These are phyloP conservation scores for Puccinia horiana DNA, from an alignment of 1,284 basidiomycete species.

Conservation along the genomic window DNA sequence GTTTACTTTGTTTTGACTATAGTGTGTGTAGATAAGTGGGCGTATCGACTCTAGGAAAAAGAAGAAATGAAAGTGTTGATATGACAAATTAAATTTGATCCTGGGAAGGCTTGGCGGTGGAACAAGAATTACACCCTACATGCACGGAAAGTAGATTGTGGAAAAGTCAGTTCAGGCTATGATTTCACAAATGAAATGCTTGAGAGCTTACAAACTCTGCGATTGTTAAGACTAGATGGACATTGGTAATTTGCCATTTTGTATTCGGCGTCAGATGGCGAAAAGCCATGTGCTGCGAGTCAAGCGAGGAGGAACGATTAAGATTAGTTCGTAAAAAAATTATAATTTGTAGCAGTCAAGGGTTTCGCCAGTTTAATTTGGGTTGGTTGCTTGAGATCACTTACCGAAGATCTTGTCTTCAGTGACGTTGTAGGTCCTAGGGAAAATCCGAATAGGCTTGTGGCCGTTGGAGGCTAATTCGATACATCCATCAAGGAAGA, in stretches of 20 bases:
- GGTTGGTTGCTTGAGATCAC: not conserved
- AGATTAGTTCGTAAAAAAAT: not conserved
- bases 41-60: not conserved
- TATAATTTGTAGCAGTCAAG: no score
- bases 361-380: not conserved
- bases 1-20: not conserved
- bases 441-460: not conserved
- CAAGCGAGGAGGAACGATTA: not conserved
- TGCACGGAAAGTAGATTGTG: no score
- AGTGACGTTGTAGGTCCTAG: not conserved
- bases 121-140: constrained; percentile 24
- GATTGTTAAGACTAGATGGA: not conserved
- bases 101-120: not conserved
- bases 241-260: not conserved
- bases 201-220: not conserved
- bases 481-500: constrained; percentile 1
- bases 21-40: not conserved
- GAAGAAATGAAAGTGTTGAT: not conserved
- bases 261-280: not conserved
- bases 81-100: not conserved
- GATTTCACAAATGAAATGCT: not conserved
- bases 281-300: not conserved
- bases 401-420: not conserved
- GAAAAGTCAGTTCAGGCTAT: no score
- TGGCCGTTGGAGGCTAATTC: not conserved